These are phyloP conservation scores for Candida sakaeoensis DNA, from an alignment of 805 yeast genomes.

Conservation along the genomic window DNA sequence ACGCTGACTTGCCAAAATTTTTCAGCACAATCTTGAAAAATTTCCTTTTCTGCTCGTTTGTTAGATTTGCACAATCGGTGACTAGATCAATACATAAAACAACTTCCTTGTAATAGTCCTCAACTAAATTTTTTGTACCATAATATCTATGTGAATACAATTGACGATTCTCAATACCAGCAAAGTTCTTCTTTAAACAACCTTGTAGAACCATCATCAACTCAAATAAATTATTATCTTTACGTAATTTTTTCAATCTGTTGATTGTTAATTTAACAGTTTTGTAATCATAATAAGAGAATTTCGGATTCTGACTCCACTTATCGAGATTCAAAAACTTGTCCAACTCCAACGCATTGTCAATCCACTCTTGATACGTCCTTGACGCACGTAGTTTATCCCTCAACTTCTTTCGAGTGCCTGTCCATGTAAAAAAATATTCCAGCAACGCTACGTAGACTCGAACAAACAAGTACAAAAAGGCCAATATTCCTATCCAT, in stretches of 20 bases:
- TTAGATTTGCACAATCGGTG: constrained; percentile 32
- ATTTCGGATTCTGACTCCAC: constrained; percentile 61
- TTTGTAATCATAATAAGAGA: constrained; percentile 65
- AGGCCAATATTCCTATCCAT: constrained; percentile 53
- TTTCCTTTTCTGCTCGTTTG: constrained; percentile 39
- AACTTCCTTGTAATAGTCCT: constrained; percentile 52
- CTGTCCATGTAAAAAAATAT: constrained; percentile 56
- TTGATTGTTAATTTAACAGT: constrained; percentile 49
- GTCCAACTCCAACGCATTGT: constrained; percentile 57
- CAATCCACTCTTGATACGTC: constrained; percentile 60
- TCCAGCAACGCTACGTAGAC: constrained; percentile 63
- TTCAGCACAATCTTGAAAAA: constrained; percentile 57
- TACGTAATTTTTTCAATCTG: constrained; percentile 36
- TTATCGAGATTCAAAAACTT: constrained; percentile 52
- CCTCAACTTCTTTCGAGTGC: constrained; percentile 49
- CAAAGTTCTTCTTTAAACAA: constrained; percentile 69
- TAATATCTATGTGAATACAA: constrained; percentile 71
- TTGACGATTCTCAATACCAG: constrained; percentile 71
- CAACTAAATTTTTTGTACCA: constrained; percentile 65
- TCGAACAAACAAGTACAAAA: constrained; percentile 51
- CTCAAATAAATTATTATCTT: constrained; percentile 36
- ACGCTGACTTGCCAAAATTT: constrained; percentile 69
- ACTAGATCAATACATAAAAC: constrained; percentile 44
- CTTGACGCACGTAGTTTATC: constrained; percentile 45
- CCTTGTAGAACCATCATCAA: constrained; percentile 56